A percentile compares a stretch with the other conserved stretches of the same genome.
Evolutionary conservation across 2,329 filamentous ascomycete species (phyloP).

Genomic region (Bimuria novae-zelandiae): DNA sequence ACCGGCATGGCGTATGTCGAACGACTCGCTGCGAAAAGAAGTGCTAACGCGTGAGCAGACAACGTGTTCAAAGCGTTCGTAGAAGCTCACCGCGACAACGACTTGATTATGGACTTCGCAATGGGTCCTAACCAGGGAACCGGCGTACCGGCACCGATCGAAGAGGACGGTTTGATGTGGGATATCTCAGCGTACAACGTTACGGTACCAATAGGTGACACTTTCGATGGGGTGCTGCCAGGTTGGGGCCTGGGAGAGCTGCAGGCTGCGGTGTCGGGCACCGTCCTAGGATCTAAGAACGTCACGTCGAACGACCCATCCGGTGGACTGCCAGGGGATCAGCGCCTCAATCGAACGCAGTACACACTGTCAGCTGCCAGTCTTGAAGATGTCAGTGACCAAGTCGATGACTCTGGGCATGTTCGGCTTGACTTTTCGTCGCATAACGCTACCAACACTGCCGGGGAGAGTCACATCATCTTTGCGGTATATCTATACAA

Average conservation of each 20-base stretch:
- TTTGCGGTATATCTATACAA: constrained; percentile 20
- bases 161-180: constrained; percentile 17
- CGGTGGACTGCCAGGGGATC: no score
- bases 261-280: constrained; percentile 6
- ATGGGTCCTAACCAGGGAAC: constrained; percentile 55
- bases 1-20: constrained; percentile 38
- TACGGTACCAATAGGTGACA: constrained; percentile 9
- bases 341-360: no score
- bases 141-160: constrained; percentile 48
- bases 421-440: no score
- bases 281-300: not conserved
- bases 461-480: no score
- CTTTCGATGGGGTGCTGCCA: constrained; percentile 17
- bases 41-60: no score
- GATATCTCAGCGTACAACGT: constrained; percentile 21
- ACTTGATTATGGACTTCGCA: constrained; percentile 52
- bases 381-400: no score
- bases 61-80: no score
- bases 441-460: no score
- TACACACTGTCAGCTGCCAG: no score
- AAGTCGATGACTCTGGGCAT: no score
- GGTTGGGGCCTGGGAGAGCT: constrained; percentile 8
- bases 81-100: constrained; percentile 43
- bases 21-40: constrained; percentile 30
- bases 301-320: no score